A percentile compares a stretch with the other conserved stretches of the same genome.
Conservation (phyloP, 345 rosid species). For the Eucalyptus pauciflora region DNA sequence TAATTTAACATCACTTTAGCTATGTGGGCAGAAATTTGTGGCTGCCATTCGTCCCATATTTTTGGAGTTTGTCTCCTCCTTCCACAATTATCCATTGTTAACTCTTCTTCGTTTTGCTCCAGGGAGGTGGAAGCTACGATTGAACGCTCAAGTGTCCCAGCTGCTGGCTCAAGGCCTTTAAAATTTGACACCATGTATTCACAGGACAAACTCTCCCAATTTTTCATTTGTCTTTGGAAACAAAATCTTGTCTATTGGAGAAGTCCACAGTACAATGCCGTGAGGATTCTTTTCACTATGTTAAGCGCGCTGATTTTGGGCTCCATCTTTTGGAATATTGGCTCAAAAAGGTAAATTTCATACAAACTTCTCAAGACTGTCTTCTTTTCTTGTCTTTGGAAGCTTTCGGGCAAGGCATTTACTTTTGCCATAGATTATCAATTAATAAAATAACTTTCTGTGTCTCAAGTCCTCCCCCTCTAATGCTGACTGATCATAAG, state of each 20-base stretch:
- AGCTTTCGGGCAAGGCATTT: neutral
- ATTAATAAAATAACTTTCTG: neutral
- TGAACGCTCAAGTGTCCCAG: constrained; percentile 38
- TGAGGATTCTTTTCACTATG: constrained; percentile 49
- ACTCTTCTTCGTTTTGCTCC: neutral
- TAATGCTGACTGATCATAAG: neutral
- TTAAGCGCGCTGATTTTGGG: constrained; percentile 59
- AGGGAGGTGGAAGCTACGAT: constrained; percentile 70
- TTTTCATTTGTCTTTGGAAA: constrained; percentile 62
- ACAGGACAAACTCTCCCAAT: constrained; percentile 38
- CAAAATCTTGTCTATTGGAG: constrained; percentile 93
- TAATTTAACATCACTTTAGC: neutral
- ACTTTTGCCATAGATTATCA: neutral
- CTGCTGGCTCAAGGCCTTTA: constrained; percentile 52
- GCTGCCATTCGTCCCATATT: neutral
- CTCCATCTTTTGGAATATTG: constrained; percentile 72
- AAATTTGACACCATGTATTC: constrained; percentile 46
- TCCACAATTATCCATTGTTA: neutral
- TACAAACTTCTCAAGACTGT: neutral
- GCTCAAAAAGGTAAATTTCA: constrained; percentile 36
- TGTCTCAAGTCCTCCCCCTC: neutral
- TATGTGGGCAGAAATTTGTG: neutral
- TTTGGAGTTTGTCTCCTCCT: neutral
- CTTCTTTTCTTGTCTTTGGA: neutral
- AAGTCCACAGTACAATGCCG: constrained; percentile 75